phyloP scores from a whole-genome alignment of 768 basidiomycete genomes.

The Trametes villosa region DNA sequence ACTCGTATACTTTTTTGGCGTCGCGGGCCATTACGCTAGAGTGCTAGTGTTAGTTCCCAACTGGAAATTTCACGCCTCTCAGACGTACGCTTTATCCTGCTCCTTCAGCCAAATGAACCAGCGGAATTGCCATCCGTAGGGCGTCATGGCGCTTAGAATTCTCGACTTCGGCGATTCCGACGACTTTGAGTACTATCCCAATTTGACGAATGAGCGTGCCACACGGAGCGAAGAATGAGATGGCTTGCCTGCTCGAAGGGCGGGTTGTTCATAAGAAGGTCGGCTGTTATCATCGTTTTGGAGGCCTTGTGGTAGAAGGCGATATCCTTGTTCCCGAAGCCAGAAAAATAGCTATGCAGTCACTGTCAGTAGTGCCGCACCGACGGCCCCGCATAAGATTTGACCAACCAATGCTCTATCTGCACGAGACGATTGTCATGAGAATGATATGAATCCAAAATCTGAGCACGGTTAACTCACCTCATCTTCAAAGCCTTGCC shows the following conservation, averaged over 20 bases:
- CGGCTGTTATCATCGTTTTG: slow-evolving; percentile 73
- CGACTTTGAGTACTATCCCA: slow-evolving; percentile 17
- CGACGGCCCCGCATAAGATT: not conserved
- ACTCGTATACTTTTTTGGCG: slow-evolving; percentile 60
- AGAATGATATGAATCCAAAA: not conserved
- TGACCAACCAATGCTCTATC: slow-evolving; percentile 16
- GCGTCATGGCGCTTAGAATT: slow-evolving; percentile 10
- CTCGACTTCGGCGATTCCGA: slow-evolving; percentile 7
- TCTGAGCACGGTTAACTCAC: slow-evolving; percentile 29
- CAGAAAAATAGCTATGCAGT: slow-evolving; percentile 63
- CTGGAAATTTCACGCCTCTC: not conserved
- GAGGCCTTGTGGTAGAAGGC: slow-evolving; percentile 73
- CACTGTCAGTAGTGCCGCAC: not conserved
- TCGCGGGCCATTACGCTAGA: slow-evolving; percentile 56
- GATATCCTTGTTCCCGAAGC: slow-evolving; percentile 71
- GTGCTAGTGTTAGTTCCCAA: not conserved
- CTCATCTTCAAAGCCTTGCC: slow-evolving; percentile 77
- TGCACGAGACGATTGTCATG: not conserved
- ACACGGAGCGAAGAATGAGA: too few species aligned
- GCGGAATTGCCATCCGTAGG: slow-evolving; percentile 14
- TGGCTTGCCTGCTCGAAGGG: slow-evolving; percentile 64
- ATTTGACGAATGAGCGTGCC: not conserved
- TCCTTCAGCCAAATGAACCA: slow-evolving; percentile 26
- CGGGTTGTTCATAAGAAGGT: slow-evolving; percentile 82
- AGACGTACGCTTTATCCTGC: slow-evolving; percentile 17